A percentile compares a stretch with the other conserved stretches of the same genome.
Evolutionary conservation across 495 filamentous ascomycete species (phyloP).

Genomic region (Podospora tetraspora): DNA sequence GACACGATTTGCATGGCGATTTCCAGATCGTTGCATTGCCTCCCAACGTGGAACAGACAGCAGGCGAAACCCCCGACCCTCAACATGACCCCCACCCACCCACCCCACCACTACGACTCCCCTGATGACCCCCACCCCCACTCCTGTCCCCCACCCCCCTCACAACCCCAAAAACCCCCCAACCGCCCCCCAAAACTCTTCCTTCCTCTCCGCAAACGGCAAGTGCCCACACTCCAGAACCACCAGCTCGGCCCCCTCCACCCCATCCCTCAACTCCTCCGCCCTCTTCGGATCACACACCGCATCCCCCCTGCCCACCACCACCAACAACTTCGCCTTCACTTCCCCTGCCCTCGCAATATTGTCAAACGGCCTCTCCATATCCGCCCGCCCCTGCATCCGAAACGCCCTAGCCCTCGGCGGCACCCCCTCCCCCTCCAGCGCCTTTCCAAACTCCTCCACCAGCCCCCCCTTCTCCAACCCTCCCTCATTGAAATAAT

Average conservation of each 20-base stretch:
- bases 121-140: background rate
- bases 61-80: background rate
- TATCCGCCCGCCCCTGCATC: background rate
- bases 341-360: background rate
- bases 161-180: background rate
- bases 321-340: background rate
- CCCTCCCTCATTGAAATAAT: slow-evolving; percentile 3
- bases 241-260: background rate
- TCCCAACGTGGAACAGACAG: background rate
- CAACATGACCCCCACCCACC: background rate
- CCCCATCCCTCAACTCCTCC: background rate
- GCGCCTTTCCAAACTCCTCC: background rate
- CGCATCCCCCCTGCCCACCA: background rate
- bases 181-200: slow-evolving; percentile 4
- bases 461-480: background rate
- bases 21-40: background rate
- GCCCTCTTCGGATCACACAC: background rate
- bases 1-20: background rate
- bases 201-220: background rate
- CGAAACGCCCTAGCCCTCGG: background rate
- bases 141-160: background rate
- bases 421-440: slow-evolving; percentile 4
- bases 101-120: background rate
- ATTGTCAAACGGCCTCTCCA: background rate
- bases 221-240: slow-evolving; percentile 7